These are phyloP conservation scores for Pichia sp. DNA, from an alignment of 1,139 yeast species.

Conservation along the genomic window DNA sequence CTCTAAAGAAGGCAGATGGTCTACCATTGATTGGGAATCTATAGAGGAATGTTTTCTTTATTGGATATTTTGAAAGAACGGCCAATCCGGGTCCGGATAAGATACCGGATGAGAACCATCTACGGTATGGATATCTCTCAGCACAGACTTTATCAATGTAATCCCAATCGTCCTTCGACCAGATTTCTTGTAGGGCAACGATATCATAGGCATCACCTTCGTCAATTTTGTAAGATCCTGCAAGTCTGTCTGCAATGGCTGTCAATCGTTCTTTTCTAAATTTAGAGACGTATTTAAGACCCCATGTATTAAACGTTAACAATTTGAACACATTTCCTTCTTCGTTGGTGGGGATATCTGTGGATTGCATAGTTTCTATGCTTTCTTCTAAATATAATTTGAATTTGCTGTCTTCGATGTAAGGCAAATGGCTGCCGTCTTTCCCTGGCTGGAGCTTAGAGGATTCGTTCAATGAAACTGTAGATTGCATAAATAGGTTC, in stretches of 20 bases:
- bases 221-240: constrained; percentile 28
- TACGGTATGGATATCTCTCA: constrained; percentile 55
- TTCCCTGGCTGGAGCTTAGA: neutral
- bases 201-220: constrained; percentile 65
- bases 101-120: constrained; percentile 81
- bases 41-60: constrained; percentile 71
- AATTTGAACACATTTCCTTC: constrained; percentile 37
- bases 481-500: constrained; percentile 4
- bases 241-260: constrained; percentile 72
- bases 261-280: constrained; percentile 58
- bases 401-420: neutral
- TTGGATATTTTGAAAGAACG: constrained; percentile 79
- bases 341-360: neutral
- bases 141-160: constrained; percentile 49
- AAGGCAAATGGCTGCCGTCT: neutral
- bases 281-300: constrained; percentile 79
- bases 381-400: neutral
- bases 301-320: constrained; percentile 83
- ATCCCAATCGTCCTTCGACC: constrained; percentile 87
- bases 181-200: constrained; percentile 88
- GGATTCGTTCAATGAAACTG: neutral
- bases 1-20: constrained; percentile 89
- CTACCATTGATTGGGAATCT: constrained; percentile 92
- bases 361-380: neutral
- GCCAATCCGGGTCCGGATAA: constrained; percentile 94